A percentile compares a stretch with the other conserved stretches of the same genome.
phyloP scores from a whole-genome alignment of 2,329 filamentous ascomycete species.

The Apiospora phragmitis region DNA sequence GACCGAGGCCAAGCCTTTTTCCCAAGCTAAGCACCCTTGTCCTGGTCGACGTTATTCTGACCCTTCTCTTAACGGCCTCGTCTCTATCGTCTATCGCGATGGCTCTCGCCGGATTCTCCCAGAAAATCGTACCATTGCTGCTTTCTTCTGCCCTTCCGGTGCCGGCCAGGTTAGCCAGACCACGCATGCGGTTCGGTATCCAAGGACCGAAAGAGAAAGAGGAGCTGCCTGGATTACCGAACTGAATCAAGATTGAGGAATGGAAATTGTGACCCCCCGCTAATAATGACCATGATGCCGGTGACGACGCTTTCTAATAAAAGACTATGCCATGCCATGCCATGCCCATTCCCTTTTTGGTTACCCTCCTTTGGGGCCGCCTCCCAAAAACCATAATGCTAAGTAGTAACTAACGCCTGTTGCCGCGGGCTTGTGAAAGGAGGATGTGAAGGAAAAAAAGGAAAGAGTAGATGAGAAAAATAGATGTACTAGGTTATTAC shows the following conservation, averaged over 20 bases:
- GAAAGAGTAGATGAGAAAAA: background rate
- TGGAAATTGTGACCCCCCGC: background rate
- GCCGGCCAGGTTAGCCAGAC: background rate
- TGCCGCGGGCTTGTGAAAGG: background rate
- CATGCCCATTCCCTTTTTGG: background rate
- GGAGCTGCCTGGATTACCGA: background rate
- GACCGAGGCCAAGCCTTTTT: background rate
- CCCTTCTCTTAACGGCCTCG: background rate
- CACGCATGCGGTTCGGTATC: background rate
- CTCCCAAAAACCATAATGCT: background rate
- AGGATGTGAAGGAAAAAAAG: background rate
- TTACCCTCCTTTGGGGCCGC: background rate
- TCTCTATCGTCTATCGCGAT: background rate
- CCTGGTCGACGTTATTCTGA: constrained; percentile 10
- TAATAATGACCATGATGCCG: background rate
- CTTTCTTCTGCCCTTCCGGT: background rate
- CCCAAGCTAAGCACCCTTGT: constrained; percentile 3
- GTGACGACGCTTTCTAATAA: constrained; percentile 2
- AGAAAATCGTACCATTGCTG: background rate
- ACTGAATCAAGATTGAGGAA: background rate
- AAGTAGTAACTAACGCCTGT: background rate
- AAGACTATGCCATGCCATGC: constrained; percentile 2
- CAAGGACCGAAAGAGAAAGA: background rate
- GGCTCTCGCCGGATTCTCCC: background rate
- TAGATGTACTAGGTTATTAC: background rate